A percentile compares a stretch with the other conserved stretches of the same genome.
Conservation (phyloP, 176 grass and related monocot species). For the Zea luxurians region DNA sequence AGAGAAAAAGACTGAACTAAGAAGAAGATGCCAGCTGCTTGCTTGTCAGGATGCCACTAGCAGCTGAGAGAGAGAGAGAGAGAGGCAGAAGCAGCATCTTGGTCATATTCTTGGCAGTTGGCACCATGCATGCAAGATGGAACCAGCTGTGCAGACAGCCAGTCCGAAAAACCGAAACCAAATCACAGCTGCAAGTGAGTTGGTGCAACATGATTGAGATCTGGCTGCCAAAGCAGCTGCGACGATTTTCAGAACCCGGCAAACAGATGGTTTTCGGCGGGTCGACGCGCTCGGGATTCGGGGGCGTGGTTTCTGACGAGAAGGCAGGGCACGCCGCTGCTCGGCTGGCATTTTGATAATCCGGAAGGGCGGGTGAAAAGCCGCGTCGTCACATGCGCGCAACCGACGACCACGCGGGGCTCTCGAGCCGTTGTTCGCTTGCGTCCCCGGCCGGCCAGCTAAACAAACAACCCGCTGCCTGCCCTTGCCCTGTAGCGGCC, state of each 20-base stretch:
- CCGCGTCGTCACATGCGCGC: constrained; percentile 51
- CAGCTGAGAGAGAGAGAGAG: neutral
- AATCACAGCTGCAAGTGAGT: neutral
- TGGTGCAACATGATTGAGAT: neutral
- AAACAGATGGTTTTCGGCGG: neutral
- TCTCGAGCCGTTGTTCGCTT: constrained; percentile 42
- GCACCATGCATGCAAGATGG: neutral
- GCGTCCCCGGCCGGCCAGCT: neutral
- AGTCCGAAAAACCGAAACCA: too few species aligned
- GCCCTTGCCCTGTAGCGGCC: neutral
- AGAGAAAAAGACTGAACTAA: neutral
- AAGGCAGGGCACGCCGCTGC: neutral
- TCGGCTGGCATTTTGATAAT: constrained; percentile 50
- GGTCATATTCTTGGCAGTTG: constrained; percentile 3
- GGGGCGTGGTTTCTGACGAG: neutral
- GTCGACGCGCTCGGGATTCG: neutral
- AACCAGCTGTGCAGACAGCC: neutral
- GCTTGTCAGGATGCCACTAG: constrained; percentile 14
- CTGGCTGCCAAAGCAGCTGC: neutral
- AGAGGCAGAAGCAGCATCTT: neutral
- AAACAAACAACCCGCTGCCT: constrained; percentile 16
- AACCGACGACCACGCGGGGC: constrained; percentile 50
- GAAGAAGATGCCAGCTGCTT: constrained; percentile 27
- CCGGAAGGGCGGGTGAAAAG: constrained; percentile 34
- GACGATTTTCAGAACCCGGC: neutral